Percentiles rank a stretch among this genome's conserved stretches.
Evolutionary conservation across 805 yeast genomes (phyloP).

Genomic region (Priceomyces castillae): DNA sequence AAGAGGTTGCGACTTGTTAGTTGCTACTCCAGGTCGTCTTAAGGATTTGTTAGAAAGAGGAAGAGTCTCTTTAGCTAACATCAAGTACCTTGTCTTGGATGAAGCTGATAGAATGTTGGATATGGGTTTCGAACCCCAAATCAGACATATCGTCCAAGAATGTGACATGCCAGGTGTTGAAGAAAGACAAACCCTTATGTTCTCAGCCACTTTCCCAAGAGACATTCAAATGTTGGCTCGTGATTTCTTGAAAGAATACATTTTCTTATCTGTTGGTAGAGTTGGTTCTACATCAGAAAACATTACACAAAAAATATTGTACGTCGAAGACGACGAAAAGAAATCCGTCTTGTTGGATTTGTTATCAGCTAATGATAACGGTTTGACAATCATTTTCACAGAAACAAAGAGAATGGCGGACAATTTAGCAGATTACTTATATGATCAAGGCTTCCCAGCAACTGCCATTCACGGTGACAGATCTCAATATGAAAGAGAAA

Average conservation of each 20-base stretch:
- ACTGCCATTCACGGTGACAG: slow-evolving; percentile 99
- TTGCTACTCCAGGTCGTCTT: slow-evolving; percentile 99
- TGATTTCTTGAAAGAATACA: slow-evolving; percentile 93
- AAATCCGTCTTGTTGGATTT: slow-evolving; percentile 86
- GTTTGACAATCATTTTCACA: slow-evolving; percentile 90
- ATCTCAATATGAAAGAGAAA: slow-evolving; percentile 96
- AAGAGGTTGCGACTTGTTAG: slow-evolving; percentile 92
- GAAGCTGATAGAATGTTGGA: slow-evolving; percentile 99
- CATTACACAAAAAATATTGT: slow-evolving; percentile 88
- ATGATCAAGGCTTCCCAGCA: slow-evolving; percentile 88
- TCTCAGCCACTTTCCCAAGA: slow-evolving; percentile 98
- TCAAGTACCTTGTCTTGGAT: slow-evolving; percentile 91
- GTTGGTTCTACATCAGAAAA: slow-evolving; percentile 99
- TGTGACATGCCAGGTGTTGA: slow-evolving; percentile 95
- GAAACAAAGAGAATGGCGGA: slow-evolving; percentile 99
- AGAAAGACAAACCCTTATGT: slow-evolving; percentile 95
- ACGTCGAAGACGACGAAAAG: slow-evolving; percentile 93
- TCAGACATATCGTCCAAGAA: slow-evolving; percentile 95
- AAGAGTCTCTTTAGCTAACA: slow-evolving; percentile 80
- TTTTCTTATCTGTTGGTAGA: slow-evolving; percentile 96
- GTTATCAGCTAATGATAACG: slow-evolving; percentile 69
- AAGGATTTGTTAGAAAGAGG: slow-evolving; percentile 96
- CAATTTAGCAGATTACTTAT: slow-evolving; percentile 85
- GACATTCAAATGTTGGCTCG: slow-evolving; percentile 96
- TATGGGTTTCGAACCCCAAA: slow-evolving; percentile 99